These are phyloP conservation scores for Plantago elongata DNA, from an alignment of 257 asterid species.

Conservation along the genomic window DNA sequence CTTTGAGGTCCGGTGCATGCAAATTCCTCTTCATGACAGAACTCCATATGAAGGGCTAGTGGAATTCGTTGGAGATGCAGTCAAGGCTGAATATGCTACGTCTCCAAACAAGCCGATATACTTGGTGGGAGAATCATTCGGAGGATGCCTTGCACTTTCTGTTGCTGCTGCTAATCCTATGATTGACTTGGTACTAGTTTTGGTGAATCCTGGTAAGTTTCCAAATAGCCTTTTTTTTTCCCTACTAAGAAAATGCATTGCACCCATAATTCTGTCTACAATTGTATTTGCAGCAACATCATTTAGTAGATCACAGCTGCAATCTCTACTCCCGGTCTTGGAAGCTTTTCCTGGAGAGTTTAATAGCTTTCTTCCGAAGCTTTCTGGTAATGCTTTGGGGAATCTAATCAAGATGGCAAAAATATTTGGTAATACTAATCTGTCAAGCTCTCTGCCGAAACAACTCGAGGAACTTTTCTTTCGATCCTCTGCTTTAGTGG, in stretches of 20 bases:
- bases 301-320: constrained; percentile 41
- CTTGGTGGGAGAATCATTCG: constrained; percentile 53
- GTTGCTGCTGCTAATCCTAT: constrained; percentile 52
- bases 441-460: constrained; percentile 17
- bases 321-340: constrained; percentile 32
- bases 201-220: constrained; percentile 53
- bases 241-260: neutral
- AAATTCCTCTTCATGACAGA: constrained; percentile 43
- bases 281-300: constrained; percentile 46
- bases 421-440: constrained; percentile 2
- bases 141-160: constrained; percentile 58
- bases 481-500: constrained; percentile 22
- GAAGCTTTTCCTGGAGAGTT: constrained; percentile 38
- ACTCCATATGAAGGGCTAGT: constrained; percentile 45
- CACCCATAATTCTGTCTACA: neutral
- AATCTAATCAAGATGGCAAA: constrained; percentile 45
- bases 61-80: constrained; percentile 34
- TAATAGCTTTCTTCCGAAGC: constrained; percentile 28
- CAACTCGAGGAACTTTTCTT: constrained; percentile 23
- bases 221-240: neutral
- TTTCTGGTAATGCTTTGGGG: constrained; percentile 27
- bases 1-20: constrained; percentile 50
- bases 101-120: constrained; percentile 43
- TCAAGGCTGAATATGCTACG: constrained; percentile 30
- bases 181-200: constrained; percentile 40